Conservation (phyloP, 1,284 basidiomycete genomes). For the Stygiomarasmius scandens region DNA sequence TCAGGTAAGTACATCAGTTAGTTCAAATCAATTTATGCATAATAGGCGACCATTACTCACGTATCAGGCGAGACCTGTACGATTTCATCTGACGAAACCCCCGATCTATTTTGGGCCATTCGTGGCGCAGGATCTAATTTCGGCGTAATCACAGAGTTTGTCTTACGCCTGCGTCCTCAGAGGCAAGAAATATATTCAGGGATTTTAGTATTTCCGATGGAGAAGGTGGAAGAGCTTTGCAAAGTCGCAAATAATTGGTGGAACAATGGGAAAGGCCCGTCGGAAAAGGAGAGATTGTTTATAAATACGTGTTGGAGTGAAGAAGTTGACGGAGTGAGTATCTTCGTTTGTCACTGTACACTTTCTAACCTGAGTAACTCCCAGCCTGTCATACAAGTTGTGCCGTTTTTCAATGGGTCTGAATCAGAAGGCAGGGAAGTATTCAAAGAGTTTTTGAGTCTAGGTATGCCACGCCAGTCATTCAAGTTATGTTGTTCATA, state of each 20-base stretch:
- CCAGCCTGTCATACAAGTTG: conserved; percentile 39
- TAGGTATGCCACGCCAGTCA: conserved; percentile 31
- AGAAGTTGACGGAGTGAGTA: conserved; percentile 35
- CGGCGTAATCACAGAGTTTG: conserved; percentile 58
- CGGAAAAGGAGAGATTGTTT: too few species aligned
- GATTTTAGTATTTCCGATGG: conserved; percentile 35
- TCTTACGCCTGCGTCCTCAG: conserved; percentile 51
- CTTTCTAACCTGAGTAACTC: not conserved
- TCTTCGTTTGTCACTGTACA: conserved; percentile 26
- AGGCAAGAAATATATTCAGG: conserved; percentile 45
- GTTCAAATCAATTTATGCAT: conserved; percentile 55
- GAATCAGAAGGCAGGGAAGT: conserved; percentile 48
- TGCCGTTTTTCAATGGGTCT: conserved; percentile 53
- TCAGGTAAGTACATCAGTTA: conserved; percentile 24
- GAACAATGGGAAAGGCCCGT: conserved; percentile 22
- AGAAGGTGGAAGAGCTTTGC: conserved; percentile 36
- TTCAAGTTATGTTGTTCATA: not conserved
- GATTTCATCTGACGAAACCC: conserved; percentile 48
- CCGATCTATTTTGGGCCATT: conserved; percentile 61
- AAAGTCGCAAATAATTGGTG: conserved; percentile 36
- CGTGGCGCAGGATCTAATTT: conserved; percentile 62
- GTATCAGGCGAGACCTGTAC: conserved; percentile 51
- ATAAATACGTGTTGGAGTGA: too few species aligned
- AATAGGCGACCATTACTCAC: not conserved
- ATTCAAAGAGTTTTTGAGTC: conserved; percentile 48